Evolutionary conservation across 129 eudicot genomes (phyloP), one percentile per base, ranked within the genome.

Genomic region (Dittrichia graveolens): DNA sequence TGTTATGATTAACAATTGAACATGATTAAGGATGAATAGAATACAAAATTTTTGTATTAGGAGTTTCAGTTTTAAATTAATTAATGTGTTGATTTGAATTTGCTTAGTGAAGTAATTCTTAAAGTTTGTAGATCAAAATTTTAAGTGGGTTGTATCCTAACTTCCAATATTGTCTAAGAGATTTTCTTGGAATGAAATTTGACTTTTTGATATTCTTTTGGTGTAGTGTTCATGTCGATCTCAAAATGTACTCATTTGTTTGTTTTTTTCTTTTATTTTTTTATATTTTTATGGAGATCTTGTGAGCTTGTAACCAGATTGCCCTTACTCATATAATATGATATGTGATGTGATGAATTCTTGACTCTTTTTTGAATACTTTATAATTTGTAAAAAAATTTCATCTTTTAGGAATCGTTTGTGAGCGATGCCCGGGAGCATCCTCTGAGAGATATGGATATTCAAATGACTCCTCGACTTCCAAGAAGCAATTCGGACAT

Each of bases 381-480:
- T 12, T 34, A 59, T 5, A 7, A 59, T 35, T 2, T 5, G 18
- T 59, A 59, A 37, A 57, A 12, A 19, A 12, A 5, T 74, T 60
- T 18, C 3, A 1, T 39, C 4, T 78, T 56, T 65, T 67, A 87
- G 93, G 96, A 90, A 53, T 84, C 96, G 4, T 86, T 83, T 74
- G 89, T 62, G 46, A 46, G 82, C 61, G 88, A 87, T 84, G 85
- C 73, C 7, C 80, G 64, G 68, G 83, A 74, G 65, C 75, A 75
- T 73, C 82, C 93, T 69, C 75, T 82, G 4, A 71, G 75, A 71
- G 88, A 79, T 48, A 9, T 45, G 11, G 88, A 85, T 81, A 69
- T 90, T 65, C 93, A 90, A 71, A 90, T 90, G 96, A 85, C 89
- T 34, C 67, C 77, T 48, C 83, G 85, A 34, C 75, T 80, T 61